phyloP scores from a whole-genome alignment of 805 yeast species.

The Yarrowia sp. region DNA sequence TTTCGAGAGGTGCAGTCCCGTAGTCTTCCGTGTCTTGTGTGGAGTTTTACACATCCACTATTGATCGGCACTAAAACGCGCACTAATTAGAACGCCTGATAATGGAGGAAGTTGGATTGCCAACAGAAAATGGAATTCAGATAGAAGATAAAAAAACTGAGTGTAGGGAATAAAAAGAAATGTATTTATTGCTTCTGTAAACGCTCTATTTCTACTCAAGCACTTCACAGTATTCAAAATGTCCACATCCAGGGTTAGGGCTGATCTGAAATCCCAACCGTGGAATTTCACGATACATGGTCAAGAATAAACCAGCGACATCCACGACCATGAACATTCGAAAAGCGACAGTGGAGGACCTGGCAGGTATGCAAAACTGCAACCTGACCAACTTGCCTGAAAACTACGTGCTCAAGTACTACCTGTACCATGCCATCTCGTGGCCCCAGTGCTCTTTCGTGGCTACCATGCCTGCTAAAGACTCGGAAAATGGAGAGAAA shows the following conservation, averaged over 20 bases:
- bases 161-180: too few species aligned
- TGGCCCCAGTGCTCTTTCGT: slow-evolving; percentile 99
- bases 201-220: too few species aligned
- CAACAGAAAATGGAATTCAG: too few species aligned
- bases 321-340: slow-evolving; percentile 62
- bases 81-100: too few species aligned
- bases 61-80: too few species aligned
- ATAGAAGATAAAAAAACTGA: too few species aligned
- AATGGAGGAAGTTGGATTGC: too few species aligned
- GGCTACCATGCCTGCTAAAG: slow-evolving; percentile 67
- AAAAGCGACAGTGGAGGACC: slow-evolving; percentile 78
- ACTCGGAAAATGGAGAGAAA: slow-evolving; percentile 57
- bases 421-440: slow-evolving; percentile 86
- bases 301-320: background rate
- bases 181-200: too few species aligned
- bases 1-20: too few species aligned
- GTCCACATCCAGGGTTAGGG: background rate
- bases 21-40: too few species aligned
- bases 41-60: background rate
- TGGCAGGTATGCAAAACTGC: slow-evolving; percentile 95
- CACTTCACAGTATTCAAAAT: too few species aligned
- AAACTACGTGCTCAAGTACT: slow-evolving; percentile 87
- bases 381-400: slow-evolving; percentile 90
- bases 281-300: background rate
- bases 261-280: slow-evolving; percentile 16